These are phyloP conservation scores for Stephanodiscus minutulus DNA, from an alignment of 108 stramenopile genomes.

Conservation along the genomic window DNA sequence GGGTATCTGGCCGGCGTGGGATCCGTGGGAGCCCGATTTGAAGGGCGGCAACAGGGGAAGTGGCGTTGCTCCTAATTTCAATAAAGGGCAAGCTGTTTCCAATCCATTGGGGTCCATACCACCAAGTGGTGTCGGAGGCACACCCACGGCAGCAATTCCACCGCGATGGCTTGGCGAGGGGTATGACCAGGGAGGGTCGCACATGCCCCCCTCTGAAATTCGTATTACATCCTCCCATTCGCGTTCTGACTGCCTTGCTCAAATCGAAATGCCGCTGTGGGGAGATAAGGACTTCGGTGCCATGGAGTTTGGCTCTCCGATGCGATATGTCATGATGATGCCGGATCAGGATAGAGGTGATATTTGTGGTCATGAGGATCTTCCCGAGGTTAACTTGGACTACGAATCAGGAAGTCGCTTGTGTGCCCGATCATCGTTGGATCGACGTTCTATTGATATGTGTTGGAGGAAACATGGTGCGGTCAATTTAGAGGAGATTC, in stretches of 20 bases:
- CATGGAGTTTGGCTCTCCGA: slow-evolving; percentile 80
- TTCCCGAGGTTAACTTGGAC: slow-evolving; percentile 42
- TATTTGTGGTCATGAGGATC: neutral
- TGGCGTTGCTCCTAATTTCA: slow-evolving; percentile 1
- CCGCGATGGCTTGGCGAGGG: slow-evolving; percentile 39
- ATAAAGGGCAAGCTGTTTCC: neutral
- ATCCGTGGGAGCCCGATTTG: slow-evolving; percentile 61
- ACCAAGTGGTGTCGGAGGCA: neutral
- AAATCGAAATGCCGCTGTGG: slow-evolving; percentile 85
- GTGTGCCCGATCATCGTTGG: slow-evolving; percentile 53
- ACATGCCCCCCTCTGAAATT: slow-evolving; percentile 79
- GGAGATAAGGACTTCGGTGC: slow-evolving; percentile 83
- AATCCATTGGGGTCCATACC: neutral
- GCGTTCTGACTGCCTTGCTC: slow-evolving; percentile 43
- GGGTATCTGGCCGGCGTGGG: slow-evolving; percentile 87
- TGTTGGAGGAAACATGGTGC: slow-evolving; percentile 72
- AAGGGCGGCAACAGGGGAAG: slow-evolving; percentile 24
- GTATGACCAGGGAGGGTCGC: slow-evolving; percentile 63
- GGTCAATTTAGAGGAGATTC: slow-evolving; percentile 39
- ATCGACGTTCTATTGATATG: slow-evolving; percentile 56
- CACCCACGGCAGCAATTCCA: slow-evolving; percentile 44
- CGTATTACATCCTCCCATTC: slow-evolving; percentile 67
- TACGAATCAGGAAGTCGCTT: slow-evolving; percentile 69
- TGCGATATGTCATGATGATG: slow-evolving; percentile 60
- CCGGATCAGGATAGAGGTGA: slow-evolving; percentile 11